Base-by-base conservation (phyloP, 257 asterid species). In the Verbena officinalis region DNA sequence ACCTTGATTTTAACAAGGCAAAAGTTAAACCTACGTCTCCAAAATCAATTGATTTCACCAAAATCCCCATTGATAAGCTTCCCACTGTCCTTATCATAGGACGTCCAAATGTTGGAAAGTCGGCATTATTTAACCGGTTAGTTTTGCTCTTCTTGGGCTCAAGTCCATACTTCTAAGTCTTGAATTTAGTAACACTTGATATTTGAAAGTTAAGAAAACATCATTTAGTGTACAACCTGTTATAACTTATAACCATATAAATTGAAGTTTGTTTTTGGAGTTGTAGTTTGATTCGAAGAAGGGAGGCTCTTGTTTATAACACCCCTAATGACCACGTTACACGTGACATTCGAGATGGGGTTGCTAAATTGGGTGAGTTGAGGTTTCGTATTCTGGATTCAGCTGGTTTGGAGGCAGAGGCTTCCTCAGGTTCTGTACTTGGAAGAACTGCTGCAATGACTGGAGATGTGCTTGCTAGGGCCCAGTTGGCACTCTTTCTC, bases 371-470 rank as follows among this genome's bases (percentile, higher is more conserved):
- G 81, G 94, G 99, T 51, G 89, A 86, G 70, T 75, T 90, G 81
- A 82, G 96, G 73, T 94, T 94, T 59, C 84, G 85, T 49, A 88
- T 94, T 68, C 74, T 94, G 75, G 99, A 94, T 83, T 94, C 99
- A 42, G 99, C 99, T 72, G 96, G 99, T 67, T 77, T 94, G 75
- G 97, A 94, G 82, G 99, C 99, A 22, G 96, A 90, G 83, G 97
- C 96, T 49, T 86, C 99, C 56, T 88, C 95, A 9, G 96, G 99
- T 80, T 88, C 97, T 77, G 95, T 94, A 71, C 96, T 88, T 58
- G 80, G 89, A 43, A 84, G 97, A 83, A 94, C 97, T 42, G 94
- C 99, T 36, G 83, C 80, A 64, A 94, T 90, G 99, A 94, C 97
- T 10, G 83, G 73, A 69, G 86, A 80, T 64, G 95, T 90, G 73